A percentile compares a stretch with the other conserved stretches of the same genome.
phyloP scores from a whole-genome alignment of 305 asterid genomes.

The Coffea humblotiana region DNA sequence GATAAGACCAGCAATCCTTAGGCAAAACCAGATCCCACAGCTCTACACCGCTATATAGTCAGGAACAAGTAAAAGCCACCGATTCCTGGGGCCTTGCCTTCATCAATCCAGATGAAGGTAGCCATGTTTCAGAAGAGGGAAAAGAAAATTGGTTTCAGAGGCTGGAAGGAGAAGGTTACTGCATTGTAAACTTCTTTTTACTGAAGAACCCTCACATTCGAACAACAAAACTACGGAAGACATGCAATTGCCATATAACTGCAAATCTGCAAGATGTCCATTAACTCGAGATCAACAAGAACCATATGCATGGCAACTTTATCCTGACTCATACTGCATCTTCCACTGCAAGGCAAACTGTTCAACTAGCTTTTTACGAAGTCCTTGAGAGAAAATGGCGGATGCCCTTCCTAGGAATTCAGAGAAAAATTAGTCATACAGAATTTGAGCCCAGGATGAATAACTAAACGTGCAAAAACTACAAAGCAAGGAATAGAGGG shows the following conservation, averaged over 20 bases:
- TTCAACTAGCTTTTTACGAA: conserved; percentile 23
- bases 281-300: conserved; percentile 7
- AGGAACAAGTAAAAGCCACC: neutral
- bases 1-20: neutral
- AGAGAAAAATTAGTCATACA: neutral
- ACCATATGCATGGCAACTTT: conserved; percentile 2
- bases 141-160: neutral
- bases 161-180: neutral
- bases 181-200: conserved; percentile 5
- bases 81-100: neutral
- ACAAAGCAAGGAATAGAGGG: neutral
- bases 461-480: neutral
- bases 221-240: neutral
- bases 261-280: conserved; percentile 7
- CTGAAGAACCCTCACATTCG: conserved; percentile 1
- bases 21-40: neutral
- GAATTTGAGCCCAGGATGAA: neutral
- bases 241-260: conserved; percentile 13
- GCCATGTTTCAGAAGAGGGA: neutral
- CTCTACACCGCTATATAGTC: neutral
- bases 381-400: conserved; percentile 25
- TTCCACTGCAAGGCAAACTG: conserved; percentile 10
- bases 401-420: conserved; percentile 23
- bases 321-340: conserved; percentile 3
- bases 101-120: neutral